Percentiles rank a stretch among this genome's conserved stretches.
Evolutionary conservation across 2,329 filamentous ascomycete species (phyloP).

Genomic region (Pseudogymnoascus sp.): DNA sequence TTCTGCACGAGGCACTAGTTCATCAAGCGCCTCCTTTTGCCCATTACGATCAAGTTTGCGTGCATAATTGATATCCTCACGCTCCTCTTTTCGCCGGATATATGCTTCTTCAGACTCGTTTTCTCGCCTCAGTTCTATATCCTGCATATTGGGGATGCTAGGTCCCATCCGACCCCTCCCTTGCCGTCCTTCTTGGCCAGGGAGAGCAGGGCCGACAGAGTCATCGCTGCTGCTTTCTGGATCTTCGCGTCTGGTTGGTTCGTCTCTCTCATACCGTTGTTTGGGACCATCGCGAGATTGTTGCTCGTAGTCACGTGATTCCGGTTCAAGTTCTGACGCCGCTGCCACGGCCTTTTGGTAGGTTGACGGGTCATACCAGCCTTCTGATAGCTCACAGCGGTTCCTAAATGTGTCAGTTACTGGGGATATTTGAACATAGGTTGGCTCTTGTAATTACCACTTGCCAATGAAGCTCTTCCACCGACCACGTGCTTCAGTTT

Average conservation of each 20-base stretch:
- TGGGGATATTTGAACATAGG: not conserved
- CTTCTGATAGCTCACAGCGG: slow-evolving; percentile 72
- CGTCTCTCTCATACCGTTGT: slow-evolving; percentile 10
- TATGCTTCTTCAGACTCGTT: slow-evolving; percentile 40
- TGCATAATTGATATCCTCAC: slow-evolving; percentile 47
- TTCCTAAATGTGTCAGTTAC: slow-evolving; percentile 57
- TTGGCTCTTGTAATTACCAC: slow-evolving; percentile 51
- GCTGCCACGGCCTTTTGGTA: slow-evolving; percentile 26
- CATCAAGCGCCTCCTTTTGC: slow-evolving; percentile 68
- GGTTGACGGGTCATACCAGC: slow-evolving; percentile 82
- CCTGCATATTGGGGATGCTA: slow-evolving; percentile 62
- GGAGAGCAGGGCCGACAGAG: slow-evolving; percentile 40
- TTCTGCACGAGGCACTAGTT: slow-evolving; percentile 74
- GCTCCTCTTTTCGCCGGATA: slow-evolving; percentile 26
- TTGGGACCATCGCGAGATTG: slow-evolving; percentile 7
- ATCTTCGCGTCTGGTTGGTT: slow-evolving; percentile 3
- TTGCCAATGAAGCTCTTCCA: slow-evolving; percentile 91
- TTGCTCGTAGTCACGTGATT: slow-evolving; percentile 10
- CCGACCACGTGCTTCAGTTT: slow-evolving; percentile 68
- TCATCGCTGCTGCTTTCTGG: slow-evolving; percentile 23
- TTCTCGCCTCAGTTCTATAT: slow-evolving; percentile 56
- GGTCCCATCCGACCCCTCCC: slow-evolving; percentile 36
- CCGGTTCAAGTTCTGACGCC: slow-evolving; percentile 9
- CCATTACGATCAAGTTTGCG: slow-evolving; percentile 56
- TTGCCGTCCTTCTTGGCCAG: slow-evolving; percentile 25